Evolutionary conservation across 768 basidiomycete species (phyloP), one percentile per base, ranked within the genome.

Genomic region (Mycena latifolia): DNA sequence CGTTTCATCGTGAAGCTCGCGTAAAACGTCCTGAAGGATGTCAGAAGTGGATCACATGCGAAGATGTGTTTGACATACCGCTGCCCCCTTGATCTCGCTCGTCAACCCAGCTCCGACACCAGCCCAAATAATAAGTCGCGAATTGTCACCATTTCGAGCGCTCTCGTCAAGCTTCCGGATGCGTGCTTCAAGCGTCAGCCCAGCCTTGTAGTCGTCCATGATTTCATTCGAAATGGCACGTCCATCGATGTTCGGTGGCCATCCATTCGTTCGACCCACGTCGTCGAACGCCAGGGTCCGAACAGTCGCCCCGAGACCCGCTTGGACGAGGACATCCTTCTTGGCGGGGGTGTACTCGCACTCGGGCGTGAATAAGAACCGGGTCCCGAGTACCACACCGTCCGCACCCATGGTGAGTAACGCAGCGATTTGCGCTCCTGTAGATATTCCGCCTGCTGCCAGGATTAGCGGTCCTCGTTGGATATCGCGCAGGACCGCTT

Each of bases 391-490:
- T 10, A 83, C 81, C 14, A 77, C 82, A 3, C 81, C 87, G 14
- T 78, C 66, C 5, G 85, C 85, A 20, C 86, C 85, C 51, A 82
- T 74, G 0, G 78, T 72, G 46, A 88, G 78, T 28, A 82, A 64
- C 1, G 78, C 65, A 0, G 84, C 81, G 57, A 85, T 74, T 53
- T 86, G 83, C 0, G 77, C 66, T 27, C 86, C 84, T 15, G 77
- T 82, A 10, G 81, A 74, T 50, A 88, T 72, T 0, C 85, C 87
- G 14, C 87, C 87, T 0, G 86, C 85, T 9, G 81, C 85, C 17
- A 87, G 66, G 37, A 87, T 66, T 17, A 77, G 75, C 5, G 80
- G 81, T 15, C 69, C 68, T 0, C 67, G 41, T 14, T 73, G 54
- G 14, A 84, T 55, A 4, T 78, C 77, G 22, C 62, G 66, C 35